Evolutionary conservation across 345 rosid species (phyloP).

Genomic region (Salix suchowensis): DNA sequence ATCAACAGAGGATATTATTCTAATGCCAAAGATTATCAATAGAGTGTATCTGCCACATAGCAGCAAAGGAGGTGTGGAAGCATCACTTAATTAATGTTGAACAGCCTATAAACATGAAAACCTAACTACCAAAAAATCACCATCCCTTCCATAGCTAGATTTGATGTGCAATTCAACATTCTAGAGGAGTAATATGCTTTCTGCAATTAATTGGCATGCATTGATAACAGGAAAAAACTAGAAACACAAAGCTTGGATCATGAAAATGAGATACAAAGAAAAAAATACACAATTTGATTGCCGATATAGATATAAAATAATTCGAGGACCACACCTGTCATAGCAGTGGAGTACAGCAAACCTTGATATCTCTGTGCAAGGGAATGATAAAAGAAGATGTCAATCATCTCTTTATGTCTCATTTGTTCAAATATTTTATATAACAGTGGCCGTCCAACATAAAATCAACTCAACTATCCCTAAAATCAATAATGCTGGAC

Average conservation of each 20-base stretch:
- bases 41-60: background rate
- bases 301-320: background rate
- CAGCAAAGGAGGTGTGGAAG: background rate
- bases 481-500: background rate
- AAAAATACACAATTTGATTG: background rate
- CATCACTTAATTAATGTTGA: background rate
- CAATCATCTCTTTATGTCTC: background rate
- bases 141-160: background rate
- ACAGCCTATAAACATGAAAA: background rate
- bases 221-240: background rate
- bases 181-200: background rate
- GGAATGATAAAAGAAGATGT: conserved; percentile 4
- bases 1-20: background rate
- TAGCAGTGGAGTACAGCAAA: conserved; percentile 56
- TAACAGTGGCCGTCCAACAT: background rate
- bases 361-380: conserved; percentile 56
- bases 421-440: background rate
- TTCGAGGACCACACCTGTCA: conserved; percentile 42
- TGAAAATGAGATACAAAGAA: background rate
- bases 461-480: background rate
- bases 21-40: background rate
- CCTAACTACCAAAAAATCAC: background rate
- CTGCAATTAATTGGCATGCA: background rate
- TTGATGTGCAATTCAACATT: background rate
- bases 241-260: background rate